Conservation (phyloP, 2,329 filamentous ascomycete species). For the Xylariaceae sp. region DNA sequence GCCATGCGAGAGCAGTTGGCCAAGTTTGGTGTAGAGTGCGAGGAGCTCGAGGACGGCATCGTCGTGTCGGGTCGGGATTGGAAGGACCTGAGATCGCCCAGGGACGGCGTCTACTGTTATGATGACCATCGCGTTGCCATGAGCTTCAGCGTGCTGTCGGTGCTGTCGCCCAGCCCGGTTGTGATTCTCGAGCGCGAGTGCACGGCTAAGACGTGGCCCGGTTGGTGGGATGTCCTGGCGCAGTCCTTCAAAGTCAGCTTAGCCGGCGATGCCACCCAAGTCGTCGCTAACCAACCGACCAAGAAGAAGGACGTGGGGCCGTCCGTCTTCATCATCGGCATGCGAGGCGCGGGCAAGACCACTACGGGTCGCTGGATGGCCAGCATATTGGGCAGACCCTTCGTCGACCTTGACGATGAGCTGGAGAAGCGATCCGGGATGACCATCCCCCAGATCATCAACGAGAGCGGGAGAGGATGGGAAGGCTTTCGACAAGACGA, state of each 20-base stretch:
- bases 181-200: conserved; percentile 87
- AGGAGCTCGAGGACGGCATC: conserved; percentile 92
- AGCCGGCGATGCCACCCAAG: conserved; percentile 61
- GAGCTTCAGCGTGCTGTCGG: conserved; percentile 89
- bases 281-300: conserved; percentile 25
- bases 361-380: conserved; percentile 86
- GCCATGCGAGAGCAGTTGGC: conserved; percentile 93
- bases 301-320: conserved; percentile 41
- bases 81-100: conserved; percentile 46
- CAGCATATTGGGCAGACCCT: conserved; percentile 65
- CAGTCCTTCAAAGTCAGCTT: conserved; percentile 71
- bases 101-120: conserved; percentile 78
- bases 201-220: conserved; percentile 95
- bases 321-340: conserved; percentile 91
- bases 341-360: conserved; percentile 95
- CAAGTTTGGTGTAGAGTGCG: conserved; percentile 84
- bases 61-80: conserved; percentile 55
- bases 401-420: conserved; percentile 83
- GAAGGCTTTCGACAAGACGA: conserved; percentile 81
- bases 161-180: conserved; percentile 64
- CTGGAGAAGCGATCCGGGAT: conserved; percentile 69
- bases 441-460: conserved; percentile 82
- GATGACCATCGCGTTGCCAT: conserved; percentile 97
- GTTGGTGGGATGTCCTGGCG: conserved; percentile 91
- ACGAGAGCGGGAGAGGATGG: conserved; percentile 64